Percentiles rank a stretch among this genome's conserved stretches.
phyloP scores from a whole-genome alignment of 345 rosid genomes.

The Conringia planisiliqua region DNA sequence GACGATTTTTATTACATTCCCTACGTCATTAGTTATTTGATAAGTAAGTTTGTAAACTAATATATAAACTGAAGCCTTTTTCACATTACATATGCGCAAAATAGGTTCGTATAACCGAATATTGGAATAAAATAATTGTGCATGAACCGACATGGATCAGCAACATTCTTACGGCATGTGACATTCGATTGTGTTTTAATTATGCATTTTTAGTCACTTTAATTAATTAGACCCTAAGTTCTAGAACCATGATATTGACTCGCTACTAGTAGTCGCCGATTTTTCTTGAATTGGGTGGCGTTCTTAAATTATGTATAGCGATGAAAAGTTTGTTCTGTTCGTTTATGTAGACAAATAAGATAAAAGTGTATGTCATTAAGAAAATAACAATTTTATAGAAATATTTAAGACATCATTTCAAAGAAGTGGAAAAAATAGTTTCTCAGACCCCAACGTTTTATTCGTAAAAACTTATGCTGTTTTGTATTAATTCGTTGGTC shows the following conservation, averaged over 20 bases:
- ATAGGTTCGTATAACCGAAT: slow-evolving; percentile 4
- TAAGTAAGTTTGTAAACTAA: neutral
- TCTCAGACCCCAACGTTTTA: neutral
- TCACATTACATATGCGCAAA: neutral
- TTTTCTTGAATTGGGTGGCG: neutral
- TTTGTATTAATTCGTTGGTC: neutral
- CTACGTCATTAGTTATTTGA: neutral
- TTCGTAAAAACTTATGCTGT: neutral
- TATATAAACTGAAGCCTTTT: neutral
- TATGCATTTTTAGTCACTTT: neutral
- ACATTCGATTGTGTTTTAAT: slow-evolving; percentile 10
- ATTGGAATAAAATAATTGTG: slow-evolving; percentile 20
- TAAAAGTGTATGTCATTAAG: slow-evolving; percentile 8
- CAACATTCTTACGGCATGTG: slow-evolving; percentile 31
- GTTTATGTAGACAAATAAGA: neutral
- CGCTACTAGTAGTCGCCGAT: slow-evolving; percentile 1
- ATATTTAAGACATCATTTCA: neutral
- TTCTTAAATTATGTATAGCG: neutral
- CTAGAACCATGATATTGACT: slow-evolving; percentile 23
- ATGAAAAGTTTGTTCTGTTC: neutral
- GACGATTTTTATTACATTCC: slow-evolving; percentile 16
- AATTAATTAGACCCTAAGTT: neutral
- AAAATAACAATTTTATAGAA: neutral
- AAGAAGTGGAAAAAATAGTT: neutral
- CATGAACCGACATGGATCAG: slow-evolving; percentile 27